Percentiles rank a stretch among this genome's conserved stretches.
These are phyloP conservation scores for Sclerotinia minor DNA, from an alignment of 2,329 filamentous ascomycete genomes.

Conservation along the genomic window DNA sequence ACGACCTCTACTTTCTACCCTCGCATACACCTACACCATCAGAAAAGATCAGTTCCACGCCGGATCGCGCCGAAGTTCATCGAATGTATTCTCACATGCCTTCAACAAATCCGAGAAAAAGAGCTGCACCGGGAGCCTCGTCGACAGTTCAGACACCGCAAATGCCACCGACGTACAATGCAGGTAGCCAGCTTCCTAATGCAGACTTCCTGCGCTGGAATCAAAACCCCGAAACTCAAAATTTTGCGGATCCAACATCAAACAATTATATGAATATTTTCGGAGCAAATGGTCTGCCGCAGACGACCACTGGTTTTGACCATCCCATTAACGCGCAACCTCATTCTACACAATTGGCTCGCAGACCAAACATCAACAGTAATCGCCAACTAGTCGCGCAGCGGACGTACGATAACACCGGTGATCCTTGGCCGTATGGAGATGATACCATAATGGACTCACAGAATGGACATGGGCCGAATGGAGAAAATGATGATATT, in stretches of 20 bases:
- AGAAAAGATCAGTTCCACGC: background rate
- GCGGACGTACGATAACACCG: conserved; percentile 35
- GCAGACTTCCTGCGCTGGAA: conserved; percentile 58
- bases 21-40: background rate
- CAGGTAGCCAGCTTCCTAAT: conserved; percentile 48
- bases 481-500: conserved; percentile 67
- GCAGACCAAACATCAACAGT: conserved; percentile 34
- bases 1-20: background rate
- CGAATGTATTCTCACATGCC: conserved; percentile 37
- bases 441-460: conserved; percentile 40
- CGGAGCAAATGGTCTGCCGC: conserved; percentile 31
- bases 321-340: conserved; percentile 33
- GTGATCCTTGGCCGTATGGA: conserved; percentile 46
- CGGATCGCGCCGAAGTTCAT: conserved; percentile 2
- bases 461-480: conserved; percentile 43
- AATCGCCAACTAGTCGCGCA: conserved; percentile 40
- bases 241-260: conserved; percentile 41
- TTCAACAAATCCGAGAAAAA: conserved; percentile 62
- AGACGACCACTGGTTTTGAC: conserved; percentile 29
- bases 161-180: conserved; percentile 52
- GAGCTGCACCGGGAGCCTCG: conserved; percentile 69
- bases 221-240: conserved; percentile 41
- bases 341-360: conserved; percentile 40
- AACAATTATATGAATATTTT: conserved; percentile 38
- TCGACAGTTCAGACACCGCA: conserved; percentile 59